Evolutionary conservation across 306 rosid genomes (phyloP), one percentile per base, ranked within the genome.

Genomic region (Carpinus fangiana): DNA sequence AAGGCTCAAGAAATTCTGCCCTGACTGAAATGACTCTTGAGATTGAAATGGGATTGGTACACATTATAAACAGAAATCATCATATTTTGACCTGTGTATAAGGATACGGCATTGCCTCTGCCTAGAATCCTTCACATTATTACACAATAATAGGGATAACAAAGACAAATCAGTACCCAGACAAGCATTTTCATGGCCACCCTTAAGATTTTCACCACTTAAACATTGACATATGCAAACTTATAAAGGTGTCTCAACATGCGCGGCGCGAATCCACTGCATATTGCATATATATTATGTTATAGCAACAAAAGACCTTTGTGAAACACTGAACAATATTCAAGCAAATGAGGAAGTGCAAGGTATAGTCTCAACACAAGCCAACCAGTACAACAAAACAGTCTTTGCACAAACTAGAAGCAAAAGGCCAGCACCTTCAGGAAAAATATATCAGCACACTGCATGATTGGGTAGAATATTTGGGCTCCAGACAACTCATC

Each of bases 391-490:
- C 36, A 69, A 51, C 41, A 72, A 72, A 67, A 23, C 48, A 21
- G 23, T 31, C 13, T 38, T 34, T 59, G 5, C 43, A 52, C 14
- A 61, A 28, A 53, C 23, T 34, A 52, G 59, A 54, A 69, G 34
- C 4, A 69, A 70, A 43, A 52, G 56, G 71, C 43, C 78, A 75
- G 72, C 70, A 82, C 98, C 98, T 92, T 85, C 61, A 90, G 89
- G 82, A 89, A 94, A 90, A 94, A 94, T 43, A 90, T 86, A 83
- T 94, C 98, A 57, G 98, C 97, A 80, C 98, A 94, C 75, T 92
- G 98, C 98, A 94, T 92, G 83, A 94, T 92, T 3, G 96, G 98
- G 83, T 94, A 94, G 79, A 94, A 50, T 82, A 92, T 92, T 78
- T 92, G 98, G 60, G 96, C 98, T 16, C 93, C 97, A 52, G 90